Evolutionary conservation across 257 asterid species (phyloP).

Genomic region (Rubia yunnanensis): DNA sequence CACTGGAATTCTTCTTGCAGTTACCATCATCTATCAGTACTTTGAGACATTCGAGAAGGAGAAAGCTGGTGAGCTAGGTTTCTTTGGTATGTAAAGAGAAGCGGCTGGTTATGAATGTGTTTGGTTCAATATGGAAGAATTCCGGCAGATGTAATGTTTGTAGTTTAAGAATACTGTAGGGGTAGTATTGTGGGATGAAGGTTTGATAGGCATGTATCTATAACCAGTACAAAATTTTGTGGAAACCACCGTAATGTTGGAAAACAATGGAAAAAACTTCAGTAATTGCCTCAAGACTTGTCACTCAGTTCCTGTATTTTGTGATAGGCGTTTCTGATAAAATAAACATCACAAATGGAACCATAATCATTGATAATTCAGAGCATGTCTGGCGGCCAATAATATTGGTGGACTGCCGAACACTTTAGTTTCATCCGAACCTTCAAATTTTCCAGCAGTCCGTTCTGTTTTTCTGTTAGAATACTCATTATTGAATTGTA

Average conservation of each 20-base stretch:
- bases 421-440: no score
- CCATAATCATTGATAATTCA: background rate
- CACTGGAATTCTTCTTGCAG: slow-evolving; percentile 64
- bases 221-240: background rate
- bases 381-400: background rate
- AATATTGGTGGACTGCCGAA: no score
- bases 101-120: background rate
- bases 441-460: background rate
- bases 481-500: no score
- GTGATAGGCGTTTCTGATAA: background rate
- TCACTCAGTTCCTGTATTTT: background rate
- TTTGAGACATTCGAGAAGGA: slow-evolving; percentile 76
- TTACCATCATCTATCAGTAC: slow-evolving; percentile 63
- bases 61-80: slow-evolving; percentile 64
- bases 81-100: slow-evolving; percentile 47
- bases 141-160: background rate
- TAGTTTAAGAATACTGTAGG: background rate
- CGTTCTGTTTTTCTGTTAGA: no score
- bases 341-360: background rate
- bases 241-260: background rate
- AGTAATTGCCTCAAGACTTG: background rate
- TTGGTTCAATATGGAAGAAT: background rate
- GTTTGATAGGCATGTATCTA: background rate
- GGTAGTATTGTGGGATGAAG: background rate
- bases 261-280: background rate